phyloP scores from a whole-genome alignment of 192 early-diverging fungal genomes.

The Gamsiella multidivaricata region DNA sequence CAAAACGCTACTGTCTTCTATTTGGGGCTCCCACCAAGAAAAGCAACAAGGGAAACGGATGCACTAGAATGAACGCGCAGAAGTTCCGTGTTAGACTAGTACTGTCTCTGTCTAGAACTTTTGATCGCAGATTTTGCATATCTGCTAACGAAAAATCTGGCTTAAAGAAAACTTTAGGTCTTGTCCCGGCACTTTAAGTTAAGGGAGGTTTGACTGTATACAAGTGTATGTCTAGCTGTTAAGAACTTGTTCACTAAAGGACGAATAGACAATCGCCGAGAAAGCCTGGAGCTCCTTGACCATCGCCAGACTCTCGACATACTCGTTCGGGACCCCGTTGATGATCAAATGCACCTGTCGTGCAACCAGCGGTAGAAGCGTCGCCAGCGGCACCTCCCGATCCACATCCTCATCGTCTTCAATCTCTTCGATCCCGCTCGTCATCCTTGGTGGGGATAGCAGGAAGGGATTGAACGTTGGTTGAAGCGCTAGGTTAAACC shows the following conservation, averaged over 20 bases:
- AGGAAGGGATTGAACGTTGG: constrained; percentile 50
- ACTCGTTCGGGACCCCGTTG: constrained; percentile 78
- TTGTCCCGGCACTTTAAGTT: not conserved
- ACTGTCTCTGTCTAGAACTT: no score
- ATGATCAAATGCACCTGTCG: constrained; percentile 78
- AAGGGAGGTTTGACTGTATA: not conserved
- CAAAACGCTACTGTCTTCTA: no score
- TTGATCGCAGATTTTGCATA: no score
- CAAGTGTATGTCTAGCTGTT: not conserved
- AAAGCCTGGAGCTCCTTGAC: constrained; percentile 80
- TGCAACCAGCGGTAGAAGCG: constrained; percentile 73
- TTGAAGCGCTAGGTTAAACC: constrained; percentile 53
- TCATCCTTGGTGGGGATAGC: constrained; percentile 9
- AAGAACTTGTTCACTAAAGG: constrained; percentile 58
- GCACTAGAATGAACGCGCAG: no score
- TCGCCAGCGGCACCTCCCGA: constrained; percentile 62
- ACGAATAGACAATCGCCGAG: constrained; percentile 81
- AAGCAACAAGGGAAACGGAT: no score
- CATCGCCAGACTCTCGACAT: constrained; percentile 74
- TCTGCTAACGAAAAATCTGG: no score
- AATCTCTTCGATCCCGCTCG: constrained; percentile 62
- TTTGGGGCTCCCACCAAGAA: no score
- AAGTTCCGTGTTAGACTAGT: no score
- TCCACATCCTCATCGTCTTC: constrained; percentile 59
- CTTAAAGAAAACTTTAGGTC: no score